A percentile compares a stretch with the other conserved stretches of the same genome.
phyloP scores from a whole-genome alignment of 768 basidiomycete species.

The Lentinula lateritia region DNA sequence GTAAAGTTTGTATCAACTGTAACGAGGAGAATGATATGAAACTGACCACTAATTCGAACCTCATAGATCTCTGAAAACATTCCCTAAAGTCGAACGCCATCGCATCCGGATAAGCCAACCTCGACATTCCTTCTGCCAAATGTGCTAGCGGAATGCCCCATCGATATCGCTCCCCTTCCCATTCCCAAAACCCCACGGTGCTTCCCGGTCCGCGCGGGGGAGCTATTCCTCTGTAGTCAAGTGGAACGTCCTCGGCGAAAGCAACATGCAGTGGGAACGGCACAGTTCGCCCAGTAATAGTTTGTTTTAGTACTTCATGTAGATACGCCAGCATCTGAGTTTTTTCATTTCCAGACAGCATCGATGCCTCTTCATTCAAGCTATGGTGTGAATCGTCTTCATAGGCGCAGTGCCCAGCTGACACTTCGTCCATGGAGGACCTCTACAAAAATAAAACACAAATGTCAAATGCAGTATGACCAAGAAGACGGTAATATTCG shows the following conservation, averaged over 20 bases:
- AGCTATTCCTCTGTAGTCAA: neutral
- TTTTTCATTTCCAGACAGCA: neutral
- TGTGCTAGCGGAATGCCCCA: neutral
- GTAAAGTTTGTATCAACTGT: neutral
- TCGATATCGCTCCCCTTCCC: neutral
- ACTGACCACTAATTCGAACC: neutral
- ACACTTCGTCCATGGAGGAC: neutral
- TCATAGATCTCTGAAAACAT: neutral
- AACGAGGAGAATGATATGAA: neutral
- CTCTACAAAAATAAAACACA: neutral
- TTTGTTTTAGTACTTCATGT: neutral
- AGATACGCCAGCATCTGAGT: neutral
- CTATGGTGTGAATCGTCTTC: neutral
- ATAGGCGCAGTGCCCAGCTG: neutral
- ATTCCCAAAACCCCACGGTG: neutral
- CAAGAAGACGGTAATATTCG: neutral
- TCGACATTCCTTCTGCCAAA: neutral
- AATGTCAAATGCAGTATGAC: neutral
- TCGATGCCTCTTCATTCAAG: neutral
- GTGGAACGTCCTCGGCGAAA: neutral
- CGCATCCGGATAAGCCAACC: neutral
- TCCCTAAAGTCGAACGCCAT: neutral
- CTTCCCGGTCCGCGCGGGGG: neutral
- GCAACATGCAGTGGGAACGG: neutral
- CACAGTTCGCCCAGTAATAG: neutral